Evolutionary conservation across 1,139 yeast genomes (phyloP).

Genomic region (Blastobotrys malaysiensis): DNA sequence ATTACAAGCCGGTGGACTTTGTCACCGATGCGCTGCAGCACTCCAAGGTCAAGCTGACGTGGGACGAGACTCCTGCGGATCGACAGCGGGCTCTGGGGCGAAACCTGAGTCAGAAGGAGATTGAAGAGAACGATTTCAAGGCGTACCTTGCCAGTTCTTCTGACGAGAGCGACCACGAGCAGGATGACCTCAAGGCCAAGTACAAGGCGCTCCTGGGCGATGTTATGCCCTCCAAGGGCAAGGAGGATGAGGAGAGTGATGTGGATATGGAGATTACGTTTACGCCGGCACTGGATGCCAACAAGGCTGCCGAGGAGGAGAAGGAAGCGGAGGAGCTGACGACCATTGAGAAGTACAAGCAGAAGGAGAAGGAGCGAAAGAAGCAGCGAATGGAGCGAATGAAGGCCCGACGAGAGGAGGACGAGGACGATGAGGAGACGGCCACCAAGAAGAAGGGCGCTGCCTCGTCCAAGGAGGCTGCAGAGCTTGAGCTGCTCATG

Average conservation of each 20-base stretch:
- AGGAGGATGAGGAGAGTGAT: constrained; percentile 53
- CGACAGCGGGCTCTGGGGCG: constrained; percentile 72
- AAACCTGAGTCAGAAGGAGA: constrained; percentile 83
- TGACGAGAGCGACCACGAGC: constrained; percentile 51
- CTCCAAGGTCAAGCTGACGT: constrained; percentile 85
- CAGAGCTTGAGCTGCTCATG: constrained; percentile 68
- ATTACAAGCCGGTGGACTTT: constrained; percentile 76
- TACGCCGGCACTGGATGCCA: constrained; percentile 75
- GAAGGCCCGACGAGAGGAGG: constrained; percentile 46
- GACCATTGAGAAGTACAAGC: constrained; percentile 73
- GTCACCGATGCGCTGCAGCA: constrained; percentile 93
- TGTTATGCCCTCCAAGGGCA: constrained; percentile 35
- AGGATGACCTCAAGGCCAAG: constrained; percentile 46
- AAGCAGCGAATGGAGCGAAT: constrained; percentile 70
- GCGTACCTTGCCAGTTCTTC: constrained; percentile 92
- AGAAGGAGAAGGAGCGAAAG: constrained; percentile 91
- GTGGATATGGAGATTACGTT: constrained; percentile 95
- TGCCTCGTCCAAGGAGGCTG: constrained; percentile 43
- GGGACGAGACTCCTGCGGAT: constrained; percentile 98
- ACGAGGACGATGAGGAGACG: constrained; percentile 20
- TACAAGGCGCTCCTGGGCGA: constrained; percentile 59
- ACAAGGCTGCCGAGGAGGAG: constrained; percentile 29
- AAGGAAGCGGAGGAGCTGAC: constrained; percentile 51
- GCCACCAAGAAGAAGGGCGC: constrained; percentile 27
- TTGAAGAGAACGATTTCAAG: constrained; percentile 93